Evolutionary conservation across 495 filamentous ascomycete species (phyloP).

Genomic region (Penicillium samsonianum): DNA sequence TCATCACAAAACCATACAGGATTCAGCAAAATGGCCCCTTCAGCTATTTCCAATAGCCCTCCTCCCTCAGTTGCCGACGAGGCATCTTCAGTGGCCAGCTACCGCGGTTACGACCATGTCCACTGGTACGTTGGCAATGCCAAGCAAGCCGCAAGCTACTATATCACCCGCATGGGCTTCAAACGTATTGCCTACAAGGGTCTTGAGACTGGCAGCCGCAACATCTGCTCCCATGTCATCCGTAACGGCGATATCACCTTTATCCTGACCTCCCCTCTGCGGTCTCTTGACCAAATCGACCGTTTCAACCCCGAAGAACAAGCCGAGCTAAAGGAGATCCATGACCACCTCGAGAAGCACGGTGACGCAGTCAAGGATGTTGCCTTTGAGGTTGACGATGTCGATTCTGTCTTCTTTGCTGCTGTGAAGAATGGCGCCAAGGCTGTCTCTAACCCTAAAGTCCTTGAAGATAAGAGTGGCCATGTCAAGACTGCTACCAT

Average conservation of each 20-base stretch:
- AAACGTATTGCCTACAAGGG: constrained; percentile 76
- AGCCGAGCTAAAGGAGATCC: constrained; percentile 63
- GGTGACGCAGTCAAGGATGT: constrained; percentile 92
- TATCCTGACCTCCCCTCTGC: constrained; percentile 79
- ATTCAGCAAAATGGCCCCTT: constrained; percentile 64
- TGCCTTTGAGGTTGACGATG: constrained; percentile 86
- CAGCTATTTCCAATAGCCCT: constrained; percentile 61
- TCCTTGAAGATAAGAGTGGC: constrained; percentile 48
- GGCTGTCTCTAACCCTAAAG: constrained; percentile 58
- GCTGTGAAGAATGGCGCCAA: constrained; percentile 71
- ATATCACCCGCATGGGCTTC: constrained; percentile 84
- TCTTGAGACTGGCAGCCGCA: constrained; percentile 80
- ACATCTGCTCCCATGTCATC: constrained; percentile 77
- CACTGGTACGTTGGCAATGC: constrained; percentile 96
- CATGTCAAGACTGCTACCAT: constrained; percentile 71
- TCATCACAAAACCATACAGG: constrained; percentile 1
- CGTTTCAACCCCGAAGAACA: constrained; percentile 57
- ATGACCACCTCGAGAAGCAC: constrained; percentile 74
- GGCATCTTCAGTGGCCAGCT: constrained; percentile 48
- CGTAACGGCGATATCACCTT: constrained; percentile 76
- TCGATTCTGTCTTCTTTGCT: constrained; percentile 67
- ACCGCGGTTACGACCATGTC: constrained; percentile 83
- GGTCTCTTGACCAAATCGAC: constrained; percentile 52
- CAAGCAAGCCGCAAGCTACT: constrained; percentile 87
- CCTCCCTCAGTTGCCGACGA: constrained; percentile 32